phyloP scores from a whole-genome alignment of 768 basidiomycete genomes.

The Xerocomellus chrysenteron region DNA sequence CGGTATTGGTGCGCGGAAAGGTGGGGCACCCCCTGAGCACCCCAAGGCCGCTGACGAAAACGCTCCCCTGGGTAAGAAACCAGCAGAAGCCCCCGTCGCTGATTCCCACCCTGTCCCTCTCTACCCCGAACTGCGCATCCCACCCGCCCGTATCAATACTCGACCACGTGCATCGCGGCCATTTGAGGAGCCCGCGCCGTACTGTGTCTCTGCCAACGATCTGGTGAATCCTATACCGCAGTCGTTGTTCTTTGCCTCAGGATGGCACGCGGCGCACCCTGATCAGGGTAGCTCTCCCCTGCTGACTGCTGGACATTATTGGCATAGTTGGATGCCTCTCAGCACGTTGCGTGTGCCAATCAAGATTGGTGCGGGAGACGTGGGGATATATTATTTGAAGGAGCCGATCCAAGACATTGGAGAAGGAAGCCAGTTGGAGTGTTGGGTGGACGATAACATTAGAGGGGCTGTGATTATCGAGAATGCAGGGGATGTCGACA shows the following conservation, averaged over 20 bases:
- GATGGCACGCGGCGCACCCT: slow-evolving; percentile 84
- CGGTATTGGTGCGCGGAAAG: slow-evolving; percentile 81
- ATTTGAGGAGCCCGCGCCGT: slow-evolving; percentile 87
- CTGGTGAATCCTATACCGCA: slow-evolving; percentile 96
- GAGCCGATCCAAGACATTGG: slow-evolving; percentile 61
- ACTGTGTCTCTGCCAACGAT: slow-evolving; percentile 96
- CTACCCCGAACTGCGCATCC: slow-evolving; percentile 48
- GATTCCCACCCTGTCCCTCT: slow-evolving; percentile 21
- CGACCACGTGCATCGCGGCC: slow-evolving; percentile 51
- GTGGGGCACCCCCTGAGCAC: slow-evolving; percentile 54
- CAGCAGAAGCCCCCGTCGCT: slow-evolving; percentile 1
- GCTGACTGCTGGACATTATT: slow-evolving; percentile 78
- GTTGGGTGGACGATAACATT: slow-evolving; percentile 98
- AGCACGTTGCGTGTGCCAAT: slow-evolving; percentile 83
- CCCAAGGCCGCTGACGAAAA: slow-evolving; percentile 33
- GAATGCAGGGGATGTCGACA: slow-evolving; percentile 68
- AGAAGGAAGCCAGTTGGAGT: slow-evolving; percentile 72
- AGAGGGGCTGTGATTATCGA: slow-evolving; percentile 71
- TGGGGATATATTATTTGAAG: slow-evolving; percentile 86
- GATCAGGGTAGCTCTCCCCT: slow-evolving; percentile 43
- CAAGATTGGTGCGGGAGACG: slow-evolving; percentile 83
- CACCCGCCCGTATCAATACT: slow-evolving; percentile 68
- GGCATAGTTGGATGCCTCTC: slow-evolving; percentile 85
- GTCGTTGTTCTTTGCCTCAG: slow-evolving; percentile 89
- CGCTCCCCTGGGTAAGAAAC: slow-evolving; percentile 31